phyloP scores from a whole-genome alignment of 306 rosid genomes.

The Cucurbita argyrosperma region DNA sequence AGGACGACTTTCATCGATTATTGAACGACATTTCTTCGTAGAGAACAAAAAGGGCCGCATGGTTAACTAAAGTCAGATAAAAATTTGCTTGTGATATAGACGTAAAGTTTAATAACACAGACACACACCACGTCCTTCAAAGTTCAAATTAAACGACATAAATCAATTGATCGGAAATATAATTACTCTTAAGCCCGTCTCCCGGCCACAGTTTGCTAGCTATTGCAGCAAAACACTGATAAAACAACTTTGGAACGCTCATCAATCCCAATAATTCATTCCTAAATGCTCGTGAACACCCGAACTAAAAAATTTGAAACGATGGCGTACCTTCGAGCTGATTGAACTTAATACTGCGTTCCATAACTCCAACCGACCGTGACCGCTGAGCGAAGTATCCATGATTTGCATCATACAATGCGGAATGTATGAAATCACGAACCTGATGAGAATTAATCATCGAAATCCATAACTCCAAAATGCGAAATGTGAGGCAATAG shows the following conservation, averaged over 20 bases:
- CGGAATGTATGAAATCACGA: conserved; percentile 89
- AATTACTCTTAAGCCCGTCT: background rate
- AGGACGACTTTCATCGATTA: background rate
- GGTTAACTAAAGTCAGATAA: background rate
- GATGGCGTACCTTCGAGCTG: conserved; percentile 46
- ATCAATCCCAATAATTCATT: background rate
- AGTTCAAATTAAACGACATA: background rate
- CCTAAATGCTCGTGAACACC: background rate
- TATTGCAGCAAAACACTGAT: background rate
- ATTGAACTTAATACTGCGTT: conserved; percentile 47
- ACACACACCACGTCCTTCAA: background rate
- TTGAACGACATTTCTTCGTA: no score
- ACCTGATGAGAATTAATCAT: conserved; percentile 28
- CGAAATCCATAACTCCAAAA: conserved; percentile 1
- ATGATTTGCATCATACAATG: conserved; percentile 62
- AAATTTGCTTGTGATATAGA: background rate
- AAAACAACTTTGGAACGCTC: background rate
- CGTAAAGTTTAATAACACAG: background rate
- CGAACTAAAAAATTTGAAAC: background rate
- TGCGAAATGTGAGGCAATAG: background rate
- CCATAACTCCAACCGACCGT: conserved; percentile 70
- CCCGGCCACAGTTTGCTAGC: background rate
- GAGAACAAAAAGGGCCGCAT: background rate
- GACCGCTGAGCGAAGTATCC: conserved; percentile 73
- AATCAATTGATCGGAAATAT: background rate